Evolutionary conservation across 768 basidiomycete genomes (phyloP).

Genomic region (Russula ochroleuca): DNA sequence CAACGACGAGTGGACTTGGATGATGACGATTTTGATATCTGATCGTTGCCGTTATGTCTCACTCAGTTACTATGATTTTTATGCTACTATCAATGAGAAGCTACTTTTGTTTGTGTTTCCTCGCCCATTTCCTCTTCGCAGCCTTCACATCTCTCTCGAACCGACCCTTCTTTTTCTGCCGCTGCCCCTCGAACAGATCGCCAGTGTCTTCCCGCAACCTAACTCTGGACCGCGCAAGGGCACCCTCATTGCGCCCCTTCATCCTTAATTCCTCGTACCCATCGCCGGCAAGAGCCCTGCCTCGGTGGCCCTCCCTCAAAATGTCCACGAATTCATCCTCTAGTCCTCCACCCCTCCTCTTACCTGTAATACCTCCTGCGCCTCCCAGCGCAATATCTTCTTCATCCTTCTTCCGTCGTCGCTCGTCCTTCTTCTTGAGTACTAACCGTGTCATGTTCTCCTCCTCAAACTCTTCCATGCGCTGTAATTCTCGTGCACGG

Average conservation of each 20-base stretch:
- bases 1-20: conserved; percentile 32
- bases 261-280: conserved; percentile 80
- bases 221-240: conserved; percentile 55
- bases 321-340: conserved; percentile 86
- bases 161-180: conserved; percentile 39
- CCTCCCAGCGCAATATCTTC: conserved; percentile 85
- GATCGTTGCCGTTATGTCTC: not conserved
- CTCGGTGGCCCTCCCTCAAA: conserved; percentile 51
- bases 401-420: conserved; percentile 71
- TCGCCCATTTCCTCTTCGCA: conserved; percentile 33
- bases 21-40: conserved; percentile 36
- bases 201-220: conserved; percentile 35
- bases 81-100: conserved; percentile 4
- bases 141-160: conserved; percentile 44
- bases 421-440: conserved; percentile 84
- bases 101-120: conserved; percentile 22
- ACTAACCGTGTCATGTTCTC: conserved; percentile 89
- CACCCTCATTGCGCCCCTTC: conserved; percentile 58
- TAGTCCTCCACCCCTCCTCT: conserved; percentile 61
- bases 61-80: too few relatives aligned
- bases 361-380: conserved; percentile 42
- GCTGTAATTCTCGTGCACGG: conserved; percentile 74
- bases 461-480: conserved; percentile 87
- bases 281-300: conserved; percentile 46
- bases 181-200: conserved; percentile 33